Conservation (phyloP, 2,329 filamentous ascomycete genomes). For the Metarhizium sp. region DNA sequence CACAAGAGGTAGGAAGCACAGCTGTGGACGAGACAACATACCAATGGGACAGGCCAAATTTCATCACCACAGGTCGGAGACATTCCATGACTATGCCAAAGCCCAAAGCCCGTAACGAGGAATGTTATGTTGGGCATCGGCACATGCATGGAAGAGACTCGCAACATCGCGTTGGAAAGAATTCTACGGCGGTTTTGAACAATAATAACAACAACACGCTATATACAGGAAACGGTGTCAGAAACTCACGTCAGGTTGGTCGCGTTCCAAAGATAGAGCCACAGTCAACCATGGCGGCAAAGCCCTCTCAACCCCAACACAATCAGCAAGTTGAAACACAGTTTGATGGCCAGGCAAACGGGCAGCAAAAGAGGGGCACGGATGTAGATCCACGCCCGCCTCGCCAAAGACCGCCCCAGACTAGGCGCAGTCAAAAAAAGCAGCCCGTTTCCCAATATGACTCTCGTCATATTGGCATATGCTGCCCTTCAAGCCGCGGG, state of each 20-base stretch:
- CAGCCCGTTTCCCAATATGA: constrained; percentile 6
- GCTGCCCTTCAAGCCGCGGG: constrained; percentile 17
- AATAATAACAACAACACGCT: background rate
- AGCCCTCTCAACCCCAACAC: background rate
- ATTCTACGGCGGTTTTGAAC: background rate
- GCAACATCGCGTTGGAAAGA: background rate
- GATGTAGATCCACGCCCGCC: background rate
- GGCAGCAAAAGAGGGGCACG: background rate
- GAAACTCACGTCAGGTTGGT: background rate
- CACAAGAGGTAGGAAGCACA: background rate
- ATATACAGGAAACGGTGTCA: background rate
- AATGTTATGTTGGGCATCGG: background rate
- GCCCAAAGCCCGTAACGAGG: background rate
- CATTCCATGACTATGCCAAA: constrained; percentile 8
- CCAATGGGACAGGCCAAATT: constrained; percentile 5
- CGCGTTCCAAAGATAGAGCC: background rate
- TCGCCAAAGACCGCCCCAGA: background rate
- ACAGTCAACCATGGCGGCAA: background rate
- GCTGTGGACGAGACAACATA: background rate
- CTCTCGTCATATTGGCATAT: constrained; percentile 15
- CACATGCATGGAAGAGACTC: background rate
- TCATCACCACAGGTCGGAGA: constrained; percentile 7
- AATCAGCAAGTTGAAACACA: background rate
- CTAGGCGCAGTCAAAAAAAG: background rate
- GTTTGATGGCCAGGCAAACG: background rate